Conservation (phyloP, 495 filamentous ascomycete genomes). For the Aspergillus bridgeri region DNA sequence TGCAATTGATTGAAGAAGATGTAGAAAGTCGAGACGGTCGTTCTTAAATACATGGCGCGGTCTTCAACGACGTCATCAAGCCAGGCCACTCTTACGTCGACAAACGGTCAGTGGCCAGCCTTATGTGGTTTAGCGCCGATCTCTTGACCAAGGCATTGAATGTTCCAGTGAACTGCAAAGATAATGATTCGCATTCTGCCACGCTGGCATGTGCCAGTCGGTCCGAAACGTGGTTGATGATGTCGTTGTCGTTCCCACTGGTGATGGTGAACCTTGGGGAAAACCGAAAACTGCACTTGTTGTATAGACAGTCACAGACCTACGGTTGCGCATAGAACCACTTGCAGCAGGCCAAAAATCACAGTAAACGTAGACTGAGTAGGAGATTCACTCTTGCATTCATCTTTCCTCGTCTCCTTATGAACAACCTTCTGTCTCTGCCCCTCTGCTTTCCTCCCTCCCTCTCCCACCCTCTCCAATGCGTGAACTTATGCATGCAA, state of each 20-base stretch:
- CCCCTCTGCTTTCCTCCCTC: not conserved
- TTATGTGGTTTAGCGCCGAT: constrained; percentile 9
- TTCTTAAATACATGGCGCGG: constrained; percentile 2
- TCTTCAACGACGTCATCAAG: constrained; percentile 12
- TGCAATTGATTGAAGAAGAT: too few species aligned
- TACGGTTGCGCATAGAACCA: too few species aligned
- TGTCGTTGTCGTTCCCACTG: not conserved
- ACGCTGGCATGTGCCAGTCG: too few species aligned
- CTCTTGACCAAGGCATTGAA: not conserved
- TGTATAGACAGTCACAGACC: too few species aligned
- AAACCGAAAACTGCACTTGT: too few species aligned
- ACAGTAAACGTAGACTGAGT: not conserved
- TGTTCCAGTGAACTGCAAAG: not conserved
- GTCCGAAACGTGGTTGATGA: too few species aligned
- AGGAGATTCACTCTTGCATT: not conserved
- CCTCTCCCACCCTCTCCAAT: not conserved
- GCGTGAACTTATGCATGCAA: not conserved
- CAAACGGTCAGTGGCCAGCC: constrained; percentile 18
- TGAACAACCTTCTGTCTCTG: not conserved
- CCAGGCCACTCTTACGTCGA: constrained; percentile 27
- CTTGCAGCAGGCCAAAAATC: too few species aligned
- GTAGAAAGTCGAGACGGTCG: too few species aligned
- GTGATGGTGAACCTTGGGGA: too few species aligned
- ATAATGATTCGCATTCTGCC: not conserved
- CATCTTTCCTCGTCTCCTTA: not conserved